These are phyloP conservation scores for Chamaenerion angustifolium DNA, from an alignment of 345 rosid genomes.

Conservation along the genomic window DNA sequence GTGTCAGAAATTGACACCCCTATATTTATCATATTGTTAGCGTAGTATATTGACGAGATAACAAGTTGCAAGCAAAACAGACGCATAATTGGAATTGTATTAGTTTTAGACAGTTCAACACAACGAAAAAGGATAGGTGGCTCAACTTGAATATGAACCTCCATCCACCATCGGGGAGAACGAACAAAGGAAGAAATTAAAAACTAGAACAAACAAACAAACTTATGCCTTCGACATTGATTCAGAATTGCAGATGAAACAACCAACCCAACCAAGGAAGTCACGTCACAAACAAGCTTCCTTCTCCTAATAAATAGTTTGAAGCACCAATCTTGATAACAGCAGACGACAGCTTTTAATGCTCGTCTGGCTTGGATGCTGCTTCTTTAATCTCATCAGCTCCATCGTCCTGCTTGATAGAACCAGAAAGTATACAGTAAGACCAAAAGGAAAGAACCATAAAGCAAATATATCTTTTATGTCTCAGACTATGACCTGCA, in stretches of 20 bases:
- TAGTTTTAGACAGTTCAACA: neutral
- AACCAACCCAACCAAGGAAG: conserved; percentile 3
- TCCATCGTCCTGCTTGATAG: conserved; percentile 49
- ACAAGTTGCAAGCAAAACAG: no score
- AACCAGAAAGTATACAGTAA: neutral
- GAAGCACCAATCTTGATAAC: no score
- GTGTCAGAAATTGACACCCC: no score
- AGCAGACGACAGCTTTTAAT: no score
- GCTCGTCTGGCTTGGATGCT: conserved; percentile 42
- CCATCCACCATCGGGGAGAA: conserved; percentile 9
- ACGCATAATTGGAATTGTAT: no score
- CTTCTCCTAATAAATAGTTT: conserved; percentile 49
- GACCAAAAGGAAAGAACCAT: neutral
- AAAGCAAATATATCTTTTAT: neutral
- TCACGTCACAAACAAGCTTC: conserved; percentile 7
- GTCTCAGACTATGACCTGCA: conserved; percentile 53
- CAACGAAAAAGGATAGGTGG: neutral
- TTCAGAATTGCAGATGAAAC: conserved; percentile 16
- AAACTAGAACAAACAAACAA: conserved; percentile 18
- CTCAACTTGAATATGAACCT: conserved; percentile 3
- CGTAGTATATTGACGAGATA: no score
- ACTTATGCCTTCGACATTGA: conserved; percentile 22
- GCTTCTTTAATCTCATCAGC: conserved; percentile 85
- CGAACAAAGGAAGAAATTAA: conserved; percentile 5
- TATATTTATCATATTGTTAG: no score